These are phyloP conservation scores for Colletotrichum lentis DNA, from an alignment of 2,329 filamentous ascomycete species.

Conservation along the genomic window DNA sequence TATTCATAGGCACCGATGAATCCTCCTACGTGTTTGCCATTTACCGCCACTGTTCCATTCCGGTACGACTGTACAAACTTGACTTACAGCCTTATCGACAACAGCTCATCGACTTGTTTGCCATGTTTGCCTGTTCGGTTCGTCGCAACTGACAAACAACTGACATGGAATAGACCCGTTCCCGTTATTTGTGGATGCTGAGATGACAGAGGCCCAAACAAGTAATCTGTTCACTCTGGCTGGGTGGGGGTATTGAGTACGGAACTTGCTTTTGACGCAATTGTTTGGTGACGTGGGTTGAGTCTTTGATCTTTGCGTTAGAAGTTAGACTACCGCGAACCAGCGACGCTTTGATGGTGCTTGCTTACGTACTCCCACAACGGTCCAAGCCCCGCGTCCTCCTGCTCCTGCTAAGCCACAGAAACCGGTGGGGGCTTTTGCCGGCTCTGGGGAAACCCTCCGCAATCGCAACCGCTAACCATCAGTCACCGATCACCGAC, in stretches of 20 bases:
- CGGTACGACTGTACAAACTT: not conserved
- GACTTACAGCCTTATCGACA: not conserved
- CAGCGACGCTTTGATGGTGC: not conserved
- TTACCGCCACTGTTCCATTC: not conserved
- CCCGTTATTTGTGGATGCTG: not conserved
- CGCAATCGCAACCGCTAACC: constrained; percentile 20
- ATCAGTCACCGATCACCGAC: constrained; percentile 18
- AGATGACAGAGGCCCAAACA: not conserved
- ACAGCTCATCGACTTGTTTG: not conserved
- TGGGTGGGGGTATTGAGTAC: constrained; percentile 22
- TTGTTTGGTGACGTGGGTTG: constrained; percentile 23
- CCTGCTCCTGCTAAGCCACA: not conserved
- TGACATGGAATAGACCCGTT: not conserved
- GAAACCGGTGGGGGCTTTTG: constrained; percentile 27
- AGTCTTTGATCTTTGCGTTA: not conserved
- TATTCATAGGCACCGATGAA: too few relatives aligned
- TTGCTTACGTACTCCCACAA: constrained; percentile 21
- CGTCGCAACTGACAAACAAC: not conserved
- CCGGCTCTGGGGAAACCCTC: constrained; percentile 34
- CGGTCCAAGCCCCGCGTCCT: not conserved
- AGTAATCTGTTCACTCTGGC: not conserved
- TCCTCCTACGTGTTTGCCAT: not conserved
- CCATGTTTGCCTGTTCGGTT: not conserved
- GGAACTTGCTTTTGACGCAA: not conserved
- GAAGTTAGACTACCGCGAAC: too few relatives aligned